Conservation (phyloP, 306 rosid species). For the Acacia crassicarpa region DNA sequence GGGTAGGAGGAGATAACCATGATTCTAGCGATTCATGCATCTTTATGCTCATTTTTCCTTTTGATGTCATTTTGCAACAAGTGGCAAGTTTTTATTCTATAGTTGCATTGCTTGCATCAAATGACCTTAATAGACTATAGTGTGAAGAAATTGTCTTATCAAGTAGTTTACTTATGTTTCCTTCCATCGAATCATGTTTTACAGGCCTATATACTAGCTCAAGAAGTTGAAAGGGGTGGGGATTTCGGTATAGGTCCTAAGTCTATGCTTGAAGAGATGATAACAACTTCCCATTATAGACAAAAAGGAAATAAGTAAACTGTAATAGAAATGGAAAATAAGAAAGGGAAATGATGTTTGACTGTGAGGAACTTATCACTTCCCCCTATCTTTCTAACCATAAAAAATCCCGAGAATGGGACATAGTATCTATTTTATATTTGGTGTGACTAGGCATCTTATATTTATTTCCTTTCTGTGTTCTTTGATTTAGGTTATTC, state of each 20-base stretch:
- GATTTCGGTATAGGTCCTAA: background rate
- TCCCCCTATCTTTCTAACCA: background rate
- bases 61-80: background rate
- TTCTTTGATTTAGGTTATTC: slow-evolving; percentile 55
- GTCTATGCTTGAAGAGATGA: background rate
- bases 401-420: background rate
- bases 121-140: background rate
- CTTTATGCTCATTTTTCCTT: background rate
- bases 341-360: background rate
- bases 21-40: background rate
- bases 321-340: no score
- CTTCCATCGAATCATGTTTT: background rate
- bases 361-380: background rate
- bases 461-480: background rate
- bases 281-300: background rate
- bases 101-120: background rate
- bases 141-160: background rate
- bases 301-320: background rate
- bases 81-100: background rate
- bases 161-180: background rate
- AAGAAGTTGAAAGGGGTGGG: background rate
- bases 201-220: background rate
- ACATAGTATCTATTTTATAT: background rate
- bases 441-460: background rate
- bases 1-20: background rate